phyloP scores from a whole-genome alignment of 2,329 filamentous ascomycete species.

The Ascochyta clinopodiicola region DNA sequence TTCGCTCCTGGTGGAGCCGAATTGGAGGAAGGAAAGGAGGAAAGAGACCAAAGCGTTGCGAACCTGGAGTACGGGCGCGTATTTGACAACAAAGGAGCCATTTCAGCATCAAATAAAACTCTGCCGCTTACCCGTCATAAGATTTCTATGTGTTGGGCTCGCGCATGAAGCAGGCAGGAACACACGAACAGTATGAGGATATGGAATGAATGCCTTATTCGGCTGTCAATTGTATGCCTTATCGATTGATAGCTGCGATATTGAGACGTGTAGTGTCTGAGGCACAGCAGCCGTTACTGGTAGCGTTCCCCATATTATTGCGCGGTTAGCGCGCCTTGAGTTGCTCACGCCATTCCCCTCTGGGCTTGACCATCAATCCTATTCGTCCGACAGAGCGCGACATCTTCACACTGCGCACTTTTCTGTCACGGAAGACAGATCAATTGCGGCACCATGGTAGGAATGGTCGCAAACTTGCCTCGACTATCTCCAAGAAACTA shows the following conservation, averaged over 20 bases:
- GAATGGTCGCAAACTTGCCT: too few species aligned
- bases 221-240: neutral
- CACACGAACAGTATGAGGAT: neutral
- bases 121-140: conserved; percentile 6
- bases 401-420: too few species aligned
- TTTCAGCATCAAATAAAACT: conserved; percentile 15
- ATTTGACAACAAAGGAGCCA: conserved; percentile 30
- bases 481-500: too few species aligned
- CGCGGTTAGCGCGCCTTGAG: neutral
- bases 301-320: neutral
- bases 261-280: conserved; percentile 29
- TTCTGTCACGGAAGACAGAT: too few species aligned
- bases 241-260: neutral
- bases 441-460: too few species aligned
- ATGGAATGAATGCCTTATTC: conserved; percentile 2
- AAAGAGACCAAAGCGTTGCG: conserved; percentile 25
- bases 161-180: neutral
- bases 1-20: conserved; percentile 1
- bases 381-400: too few species aligned
- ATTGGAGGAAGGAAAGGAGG: neutral
- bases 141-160: neutral
- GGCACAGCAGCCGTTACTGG: neutral
- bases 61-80: conserved; percentile 32
- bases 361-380: too few species aligned
- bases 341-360: too few species aligned